Base-by-base conservation (phyloP, 2,329 filamentous ascomycete genomes). In the Didymella pinodella region DNA sequence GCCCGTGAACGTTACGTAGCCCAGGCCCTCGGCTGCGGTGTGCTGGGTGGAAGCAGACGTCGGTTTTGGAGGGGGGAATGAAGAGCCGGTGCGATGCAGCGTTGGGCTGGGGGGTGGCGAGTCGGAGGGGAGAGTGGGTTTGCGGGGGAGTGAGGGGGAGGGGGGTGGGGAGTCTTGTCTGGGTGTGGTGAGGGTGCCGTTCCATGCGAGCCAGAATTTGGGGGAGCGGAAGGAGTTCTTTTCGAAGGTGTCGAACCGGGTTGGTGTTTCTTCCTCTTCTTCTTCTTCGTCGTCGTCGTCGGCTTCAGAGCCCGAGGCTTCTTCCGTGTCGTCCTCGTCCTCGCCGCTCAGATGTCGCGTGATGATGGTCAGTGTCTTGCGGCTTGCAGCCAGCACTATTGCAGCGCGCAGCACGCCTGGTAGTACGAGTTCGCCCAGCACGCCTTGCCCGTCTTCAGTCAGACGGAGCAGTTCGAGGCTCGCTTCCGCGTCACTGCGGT, bases 141-240 rank as follows among this genome's bases (percentile, higher is more conserved):
- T 57, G 7, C 36, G 34, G 0, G 49, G 6, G 10, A 22, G 7
- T 3, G 36, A 14, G 8, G 48, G 54, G 0, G 54, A 40, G 11
- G 46, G 25, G 0, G 51, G 56, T 0, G 56, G 50, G 2, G 50
- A 28, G 28, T 20, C 31, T 2, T 40, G 6, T 5, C 4, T 14
- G 2, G 20, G 45, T 11, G 26, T 16, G 1, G 44, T 32, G 7
- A 58, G 49, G 11, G 31, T n/a, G 41, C 67, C 67, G 45, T 59
- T 68, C 67, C 67, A 71, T n/a, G 58, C 57, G 8, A 71, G 55
- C 68, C 68, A 71, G 46, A 71, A 71, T 29, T 70, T 71, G 25
- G 68, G 68, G 4, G 58, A 49, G n/a, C 68, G 65, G 48, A 71
- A 70, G 44, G 64, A 67, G 50, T 71, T 71, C 48, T 70, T 71